These are phyloP conservation scores for Vitis amurensis DNA, from an alignment of 164 flowering plant species.

Conservation along the genomic window DNA sequence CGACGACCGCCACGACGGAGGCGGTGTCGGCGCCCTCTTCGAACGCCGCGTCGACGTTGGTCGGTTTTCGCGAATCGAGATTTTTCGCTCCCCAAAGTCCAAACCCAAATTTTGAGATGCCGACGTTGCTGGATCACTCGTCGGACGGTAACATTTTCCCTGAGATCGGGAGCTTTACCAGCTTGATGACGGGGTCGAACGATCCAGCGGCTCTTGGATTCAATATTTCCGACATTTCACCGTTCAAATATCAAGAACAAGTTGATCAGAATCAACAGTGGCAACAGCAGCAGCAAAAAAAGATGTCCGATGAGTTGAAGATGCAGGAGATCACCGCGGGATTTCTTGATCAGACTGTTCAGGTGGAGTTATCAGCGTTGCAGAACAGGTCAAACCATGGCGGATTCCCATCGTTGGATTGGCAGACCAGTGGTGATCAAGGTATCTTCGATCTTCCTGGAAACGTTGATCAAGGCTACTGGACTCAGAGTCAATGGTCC, in stretches of 20 bases:
- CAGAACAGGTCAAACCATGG: conserved; percentile 25
- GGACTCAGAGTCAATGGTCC: conserved; percentile 69
- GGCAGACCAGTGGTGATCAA: conserved; percentile 52
- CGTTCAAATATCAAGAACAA: conserved; percentile 19
- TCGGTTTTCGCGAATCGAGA: conserved; percentile 22
- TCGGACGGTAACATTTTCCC: conserved; percentile 35
- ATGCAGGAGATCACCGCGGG: conserved; percentile 32
- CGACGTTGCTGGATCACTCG: conserved; percentile 12
- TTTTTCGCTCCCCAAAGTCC: conserved; percentile 14
- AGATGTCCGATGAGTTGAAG: conserved; percentile 30
- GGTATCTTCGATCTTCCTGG: conserved; percentile 55
- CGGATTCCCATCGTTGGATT: conserved; percentile 45
- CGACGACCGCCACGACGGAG: conserved; percentile 10
- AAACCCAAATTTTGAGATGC: conserved; percentile 22
- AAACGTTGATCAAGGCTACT: conserved; percentile 62
- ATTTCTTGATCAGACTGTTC: conserved; percentile 40
- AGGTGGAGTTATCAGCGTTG: conserved; percentile 26
- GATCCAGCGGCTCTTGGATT: conserved; percentile 31
- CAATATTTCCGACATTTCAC: conserved; percentile 21
- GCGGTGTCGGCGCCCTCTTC: conserved; percentile 28
- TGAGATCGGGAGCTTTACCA: conserved; percentile 53
- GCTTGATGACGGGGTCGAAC: conserved; percentile 45
- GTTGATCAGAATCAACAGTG: conserved; percentile 13
- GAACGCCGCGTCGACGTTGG: conserved; percentile 17
- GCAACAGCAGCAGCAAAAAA: conserved; percentile 19